Evolutionary conservation across 2,329 filamentous ascomycete species (phyloP).

Genomic region (Sodiomyces alkalinus): DNA sequence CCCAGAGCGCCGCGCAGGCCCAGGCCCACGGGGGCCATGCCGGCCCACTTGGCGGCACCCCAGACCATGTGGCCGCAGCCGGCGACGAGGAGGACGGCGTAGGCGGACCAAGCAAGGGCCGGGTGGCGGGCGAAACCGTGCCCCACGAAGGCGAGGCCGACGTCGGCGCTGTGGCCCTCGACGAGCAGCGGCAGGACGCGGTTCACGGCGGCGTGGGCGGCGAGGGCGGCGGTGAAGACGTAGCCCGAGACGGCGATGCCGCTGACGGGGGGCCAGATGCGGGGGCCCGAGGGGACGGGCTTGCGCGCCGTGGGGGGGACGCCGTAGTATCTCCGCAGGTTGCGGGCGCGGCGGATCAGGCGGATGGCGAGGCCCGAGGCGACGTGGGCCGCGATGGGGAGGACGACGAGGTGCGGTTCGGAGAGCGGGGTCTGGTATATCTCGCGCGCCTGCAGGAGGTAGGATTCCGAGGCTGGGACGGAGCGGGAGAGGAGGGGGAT

Average conservation of each 20-base stretch:
- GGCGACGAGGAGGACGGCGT: slow-evolving; percentile 48
- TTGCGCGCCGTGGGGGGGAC: slow-evolving; percentile 28
- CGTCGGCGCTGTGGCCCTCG: slow-evolving; percentile 74
- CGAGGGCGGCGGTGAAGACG: slow-evolving; percentile 46
- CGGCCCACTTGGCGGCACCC: slow-evolving; percentile 74
- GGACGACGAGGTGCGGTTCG: slow-evolving; percentile 64
- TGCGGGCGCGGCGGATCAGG: slow-evolving; percentile 56
- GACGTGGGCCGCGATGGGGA: slow-evolving; percentile 64
- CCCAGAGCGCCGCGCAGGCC: slow-evolving; percentile 29
- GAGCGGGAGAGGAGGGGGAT: slow-evolving; percentile 63
- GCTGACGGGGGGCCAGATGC: slow-evolving; percentile 56
- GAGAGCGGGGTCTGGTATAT: slow-evolving; percentile 75
- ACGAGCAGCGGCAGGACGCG: slow-evolving; percentile 58
- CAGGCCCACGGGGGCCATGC: slow-evolving; percentile 40
- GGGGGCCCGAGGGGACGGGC: slow-evolving; percentile 2
- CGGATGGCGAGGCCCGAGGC: slow-evolving; percentile 64
- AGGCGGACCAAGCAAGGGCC: slow-evolving; percentile 50
- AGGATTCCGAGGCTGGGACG: slow-evolving; percentile 62
- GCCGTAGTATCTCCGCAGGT: slow-evolving; percentile 60
- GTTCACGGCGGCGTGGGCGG: slow-evolving; percentile 62
- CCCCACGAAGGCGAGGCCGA: slow-evolving; percentile 68
- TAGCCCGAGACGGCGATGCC: slow-evolving; percentile 63
- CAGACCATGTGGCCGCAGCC: slow-evolving; percentile 69
- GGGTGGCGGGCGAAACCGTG: slow-evolving; percentile 71
- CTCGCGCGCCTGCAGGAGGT: slow-evolving; percentile 79